Base-by-base conservation (phyloP, 495 filamentous ascomycete species). In the Physcia stellaris region DNA sequence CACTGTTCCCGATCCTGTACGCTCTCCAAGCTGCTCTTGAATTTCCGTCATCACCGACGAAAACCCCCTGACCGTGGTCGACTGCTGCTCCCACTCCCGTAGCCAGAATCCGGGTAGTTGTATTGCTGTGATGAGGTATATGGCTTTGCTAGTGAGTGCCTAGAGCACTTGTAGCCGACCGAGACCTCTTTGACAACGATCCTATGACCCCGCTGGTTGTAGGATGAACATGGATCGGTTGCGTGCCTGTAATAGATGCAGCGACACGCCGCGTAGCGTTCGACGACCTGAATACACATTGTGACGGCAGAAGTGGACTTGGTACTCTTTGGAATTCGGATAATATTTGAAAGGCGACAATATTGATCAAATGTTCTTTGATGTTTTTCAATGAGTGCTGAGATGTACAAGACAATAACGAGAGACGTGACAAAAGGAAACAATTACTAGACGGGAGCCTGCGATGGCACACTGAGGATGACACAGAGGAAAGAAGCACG, bases 201-300 rank as follows among this genome's bases (percentile, higher is more conserved):
- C 6, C 48, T 37, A 50, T 93, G 85, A 24, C 81, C 79, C 37
- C 71, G 68, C 39, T 79, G 80, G 32, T 78, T 77, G 50, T 77
- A 79, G 31, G 74, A 66, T 18, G 69, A 53, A 52, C 83, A 88
- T 39, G 79, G 78, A 45, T 88, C 83, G 42, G 85, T 65, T 13
- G 76, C 71, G 57, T 88, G 83, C 39, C 75, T 66, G 63, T 82
- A 81, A 63, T 88, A 88, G 47, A 85, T 64, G 54, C 83, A 88
- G 42, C 72, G 67, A 71, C 83, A 88, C 40, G 75, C 83, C 3
- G 83, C 75, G 59, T 80, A 88, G 32, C 75, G 75, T 50, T 86
- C 80, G 50, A 80, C 61, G 39, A 86, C 54, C 56, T 78, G 68
- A 49, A 76, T 75, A 52, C 80, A 86, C 80, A 86, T 86, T 6